Base-by-base conservation (phyloP, 1,284 basidiomycete genomes). In the Papiliotrema flavescens region DNA sequence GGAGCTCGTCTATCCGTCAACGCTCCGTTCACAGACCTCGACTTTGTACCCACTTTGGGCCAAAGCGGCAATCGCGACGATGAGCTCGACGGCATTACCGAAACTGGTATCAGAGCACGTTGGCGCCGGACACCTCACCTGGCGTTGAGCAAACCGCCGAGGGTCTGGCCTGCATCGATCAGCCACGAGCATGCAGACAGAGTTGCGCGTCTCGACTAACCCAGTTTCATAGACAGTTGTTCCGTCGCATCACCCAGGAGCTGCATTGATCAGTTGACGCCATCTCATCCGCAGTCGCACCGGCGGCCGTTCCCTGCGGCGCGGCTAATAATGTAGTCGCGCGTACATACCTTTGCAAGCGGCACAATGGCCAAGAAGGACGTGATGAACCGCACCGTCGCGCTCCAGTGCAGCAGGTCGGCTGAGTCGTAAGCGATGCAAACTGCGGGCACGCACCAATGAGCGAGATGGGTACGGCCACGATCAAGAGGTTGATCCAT, bases 281-380 rank as follows among this genome's bases (percentile, higher is more conserved):
- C 7, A 24, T 11, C n/a, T 19, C 9, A 37, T 14, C 15, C 28
- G 28, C 28, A 32, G 28, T 32, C 28, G 28, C 5, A 6, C 28
- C 28, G 28, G 28, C 28, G 28, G 28, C 28, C 28, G 5, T 17
- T 40, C 39, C 5, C 17, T 28, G 32, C 37, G 36, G 13, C 28
- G 34, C 26, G 11, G 7, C 15, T 28, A 11, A 13, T 24, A 35
- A 46, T 23, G 23, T 22, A 23, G 14, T 35, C 22, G 22, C 1
- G n/a, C 4, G 7, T 3, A 49, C 65, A 37, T 61, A 86, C 88
- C 78, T 87, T 86, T 40, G 88, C 88, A 35, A 94, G 80, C n/a
- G 90, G 90, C 51, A 94, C 81, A 63, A 95, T 92, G 7, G 90
- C 88, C 39, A 91, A 69, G 74, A 94, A 95, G 57, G 87, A 89